phyloP scores from a whole-genome alignment of 2,329 filamentous ascomycete genomes.

The Dothideomycetes sp. region DNA sequence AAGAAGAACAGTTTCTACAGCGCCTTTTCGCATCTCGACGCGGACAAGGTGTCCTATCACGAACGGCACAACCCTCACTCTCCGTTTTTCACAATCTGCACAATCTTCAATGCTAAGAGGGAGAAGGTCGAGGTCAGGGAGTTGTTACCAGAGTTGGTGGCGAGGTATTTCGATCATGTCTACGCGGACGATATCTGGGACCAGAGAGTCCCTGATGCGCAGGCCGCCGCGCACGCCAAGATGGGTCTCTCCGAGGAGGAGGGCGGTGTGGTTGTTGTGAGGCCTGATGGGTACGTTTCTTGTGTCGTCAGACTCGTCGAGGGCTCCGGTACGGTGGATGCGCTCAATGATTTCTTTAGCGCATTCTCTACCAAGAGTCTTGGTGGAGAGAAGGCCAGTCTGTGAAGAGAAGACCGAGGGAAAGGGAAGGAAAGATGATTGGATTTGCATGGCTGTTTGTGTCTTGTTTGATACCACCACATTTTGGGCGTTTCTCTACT shows the following conservation, averaged over 20 bases:
- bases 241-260: conserved; percentile 65
- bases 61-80: conserved; percentile 80
- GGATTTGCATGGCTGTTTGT: too few relatives aligned
- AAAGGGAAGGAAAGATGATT: too few relatives aligned
- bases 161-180: conserved; percentile 67
- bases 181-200: conserved; percentile 81
- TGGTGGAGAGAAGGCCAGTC: conserved; percentile 19
- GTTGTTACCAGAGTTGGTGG: conserved; percentile 59
- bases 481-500: too few relatives aligned
- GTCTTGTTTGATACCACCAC: too few relatives aligned
- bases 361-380: conserved; percentile 56
- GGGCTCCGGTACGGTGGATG: conserved; percentile 69
- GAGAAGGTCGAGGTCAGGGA: conserved; percentile 60
- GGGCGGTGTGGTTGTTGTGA: conserved; percentile 71
- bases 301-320: conserved; percentile 63
- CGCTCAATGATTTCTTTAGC: conserved; percentile 74
- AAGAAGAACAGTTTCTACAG: conserved; percentile 63
- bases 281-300: conserved; percentile 81
- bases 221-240: conserved; percentile 72
- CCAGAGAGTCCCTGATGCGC: conserved; percentile 54
- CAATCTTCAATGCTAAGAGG: conserved; percentile 60
- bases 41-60: conserved; percentile 56
- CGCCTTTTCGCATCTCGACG: conserved; percentile 51
- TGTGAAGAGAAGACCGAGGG: conserved; percentile 15
- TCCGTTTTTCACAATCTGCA: conserved; percentile 67